A percentile compares a stretch with the other conserved stretches of the same genome.
Conservation (phyloP, 495 filamentous ascomycete species). For the Lineolata rhizophorae region DNA sequence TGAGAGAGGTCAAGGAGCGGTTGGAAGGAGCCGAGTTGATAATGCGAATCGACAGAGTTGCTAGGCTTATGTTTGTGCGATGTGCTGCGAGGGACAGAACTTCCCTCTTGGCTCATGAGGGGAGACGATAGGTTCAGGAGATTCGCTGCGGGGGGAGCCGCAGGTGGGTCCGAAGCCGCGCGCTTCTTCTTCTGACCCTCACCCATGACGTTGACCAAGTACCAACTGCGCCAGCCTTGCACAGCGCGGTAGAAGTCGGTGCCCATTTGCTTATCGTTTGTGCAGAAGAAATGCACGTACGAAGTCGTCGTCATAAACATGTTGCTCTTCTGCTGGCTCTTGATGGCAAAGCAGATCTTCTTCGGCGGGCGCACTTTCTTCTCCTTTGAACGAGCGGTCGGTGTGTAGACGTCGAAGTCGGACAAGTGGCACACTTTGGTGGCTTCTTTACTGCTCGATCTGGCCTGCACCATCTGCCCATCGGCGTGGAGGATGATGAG, state of each 20-base stretch:
- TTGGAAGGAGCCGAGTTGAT: constrained; percentile 32
- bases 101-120: no score
- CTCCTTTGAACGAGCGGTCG: constrained; percentile 31
- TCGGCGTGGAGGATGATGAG: constrained; percentile 49
- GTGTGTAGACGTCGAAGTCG: constrained; percentile 81
- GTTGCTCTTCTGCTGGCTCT: constrained; percentile 76
- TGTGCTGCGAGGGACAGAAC: not conserved
- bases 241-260: constrained; percentile 44
- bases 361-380: constrained; percentile 28
- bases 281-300: constrained; percentile 81
- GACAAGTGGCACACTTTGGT: constrained; percentile 64
- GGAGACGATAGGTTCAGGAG: no score
- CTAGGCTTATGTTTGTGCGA: constrained; percentile 1
- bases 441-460: constrained; percentile 37
- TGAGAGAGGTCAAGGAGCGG: constrained; percentile 30
- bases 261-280: constrained; percentile 43
- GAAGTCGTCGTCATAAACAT: constrained; percentile 66
- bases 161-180: constrained; percentile 17
- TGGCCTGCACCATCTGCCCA: constrained; percentile 56
- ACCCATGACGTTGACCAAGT: constrained; percentile 46
- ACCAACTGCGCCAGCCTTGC: constrained; percentile 77
- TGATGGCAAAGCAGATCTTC: constrained; percentile 65
- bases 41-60: constrained; percentile 18
- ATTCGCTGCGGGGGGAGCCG: constrained; percentile 4
- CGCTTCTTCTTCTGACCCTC: constrained; percentile 23